Percentiles rank a stretch among this genome's conserved stretches.
phyloP scores from a whole-genome alignment of 192 early-diverging fungal species.

The Paraglomus brasilianum region DNA sequence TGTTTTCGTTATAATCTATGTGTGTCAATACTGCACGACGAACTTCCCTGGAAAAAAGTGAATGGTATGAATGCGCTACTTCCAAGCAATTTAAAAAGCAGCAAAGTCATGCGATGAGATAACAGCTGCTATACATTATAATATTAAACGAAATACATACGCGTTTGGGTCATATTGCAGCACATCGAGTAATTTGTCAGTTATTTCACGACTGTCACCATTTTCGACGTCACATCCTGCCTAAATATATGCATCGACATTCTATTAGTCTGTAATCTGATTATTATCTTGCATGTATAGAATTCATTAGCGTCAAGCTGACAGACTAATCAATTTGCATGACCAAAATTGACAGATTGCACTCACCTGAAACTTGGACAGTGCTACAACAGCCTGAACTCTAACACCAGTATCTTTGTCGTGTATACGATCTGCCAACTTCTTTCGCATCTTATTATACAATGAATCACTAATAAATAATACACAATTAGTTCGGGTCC shows the following conservation, averaged over 20 bases:
- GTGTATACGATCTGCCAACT: conserved; percentile 67
- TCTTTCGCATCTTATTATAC: conserved; percentile 64
- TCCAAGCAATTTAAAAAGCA: too few species aligned
- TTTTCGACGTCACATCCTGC: conserved; percentile 44
- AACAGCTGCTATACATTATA: neutral
- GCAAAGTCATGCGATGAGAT: neutral
- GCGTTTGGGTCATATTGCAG: conserved; percentile 75
- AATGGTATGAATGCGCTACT: conserved; percentile 24
- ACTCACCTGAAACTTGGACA: conserved; percentile 72
- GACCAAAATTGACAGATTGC: conserved; percentile 30
- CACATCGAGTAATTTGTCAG: conserved; percentile 59
- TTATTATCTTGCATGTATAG: too few species aligned
- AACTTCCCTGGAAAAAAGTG: conserved; percentile 60
- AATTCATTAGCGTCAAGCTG: too few species aligned
- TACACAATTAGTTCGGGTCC: neutral
- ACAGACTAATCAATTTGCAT: neutral
- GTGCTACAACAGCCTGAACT: conserved; percentile 72
- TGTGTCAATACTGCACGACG: conserved; percentile 78
- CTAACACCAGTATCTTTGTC: conserved; percentile 83
- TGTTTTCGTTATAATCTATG: conserved; percentile 60
- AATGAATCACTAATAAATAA: conserved; percentile 62
- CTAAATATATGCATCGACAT: neutral
- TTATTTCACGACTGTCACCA: conserved; percentile 58
- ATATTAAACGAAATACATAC: conserved; percentile 40
- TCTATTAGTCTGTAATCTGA: too few species aligned